Base-by-base conservation (phyloP, 768 basidiomycete species). In the Tulasnella sp. region DNA sequence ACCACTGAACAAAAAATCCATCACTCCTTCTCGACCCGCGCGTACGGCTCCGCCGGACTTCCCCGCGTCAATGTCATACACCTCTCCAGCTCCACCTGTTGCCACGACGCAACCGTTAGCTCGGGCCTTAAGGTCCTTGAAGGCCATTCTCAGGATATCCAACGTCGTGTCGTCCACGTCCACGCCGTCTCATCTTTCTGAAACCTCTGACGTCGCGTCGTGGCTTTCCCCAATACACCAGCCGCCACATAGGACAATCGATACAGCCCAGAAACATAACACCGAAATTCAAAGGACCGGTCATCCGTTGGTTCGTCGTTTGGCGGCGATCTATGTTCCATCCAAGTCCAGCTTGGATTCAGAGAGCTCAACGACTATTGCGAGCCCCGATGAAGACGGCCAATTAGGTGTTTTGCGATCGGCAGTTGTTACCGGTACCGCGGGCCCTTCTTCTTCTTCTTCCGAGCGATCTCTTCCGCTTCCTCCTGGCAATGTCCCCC, bases 51-150 rank as follows among this genome's bases (percentile, higher is more conserved):
- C 53, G 19, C 21, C 24, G 19, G 30, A 55, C 24, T n/a, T 24
- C 34, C n/a, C 53, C 21, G n/a, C 53, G 34, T 29, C 23, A 17
- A n/a, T 10, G 19, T 19, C 45, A 19, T 19, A 19, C 45, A n/a
- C 45, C n/a, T 26, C 45, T 5, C 53, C 30, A 26, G 19, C 53
- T 26, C 21, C 41, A 21, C 21, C 53, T 32, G 53, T 55, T 44
- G 19, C 47, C 56, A 58, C 48, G 27, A 51, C 43, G n/a, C 45
- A 58, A 38, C 56, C 56, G 2, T 15, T 24, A 11, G n/a, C 50
- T 3, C 47, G 3, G 38, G 50, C 48, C 21, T 17, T 8, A 23
- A 38, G 30, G 4, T 44, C 56, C 19, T 26, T n/a, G 24, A 58
- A 58, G 38, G 50, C 56, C 5, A 44, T 44, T 27, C 27, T 58